Base-by-base conservation (phyloP, 805 yeast species). In the Metschnikowia borealis region DNA sequence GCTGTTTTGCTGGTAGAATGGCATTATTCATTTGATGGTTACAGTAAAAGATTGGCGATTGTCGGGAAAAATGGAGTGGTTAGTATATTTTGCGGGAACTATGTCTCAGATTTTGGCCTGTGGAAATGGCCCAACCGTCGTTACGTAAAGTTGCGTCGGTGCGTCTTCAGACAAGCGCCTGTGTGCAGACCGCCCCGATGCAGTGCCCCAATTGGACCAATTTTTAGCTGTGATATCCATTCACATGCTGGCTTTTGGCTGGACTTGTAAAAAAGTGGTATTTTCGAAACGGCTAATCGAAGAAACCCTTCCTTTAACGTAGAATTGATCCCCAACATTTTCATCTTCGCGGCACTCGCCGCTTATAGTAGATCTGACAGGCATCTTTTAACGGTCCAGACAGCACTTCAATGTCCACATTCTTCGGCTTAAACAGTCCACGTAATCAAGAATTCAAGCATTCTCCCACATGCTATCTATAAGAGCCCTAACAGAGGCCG, bases 381-480 rank as follows among this genome's bases (percentile, higher is more conserved):
- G 29, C 29, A 26, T 26, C 29, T 26, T 10, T 26, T 26, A 26
- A 26, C 13, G 29, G 29, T 10, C 29, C 13, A 26, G 11, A 26
- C 11, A 26, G 29, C 29, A 26, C 11, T 26, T 10, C 11, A 26
- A 5, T 26, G 5, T 26, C 29, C 29, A 26, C 29, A 26, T 26
- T 26, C 29, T 26, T 3, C 29, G 8, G 11, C 13, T 26, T 8
- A 26, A 26, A 26, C 29, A 26, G 11, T 26, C 29, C 29, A 1
- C 11, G 29, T 26, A 10, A 8, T 26, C 29, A 33, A 13, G 14
- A 6, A 11, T 26, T 14, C 6, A 33, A 13, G 14, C 13, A 11
- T 26, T 14, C 6, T 11, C 5, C 61, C 61, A 57, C 21, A 57
- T 44, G 2, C 32, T 15, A 5, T 58, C 58, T 50, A 54, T 43